Percentiles rank a stretch among this genome's conserved stretches.
These are phyloP conservation scores for Trichophyton benhamiae DNA, from an alignment of 2,329 filamentous ascomycete genomes.

Conservation along the genomic window DNA sequence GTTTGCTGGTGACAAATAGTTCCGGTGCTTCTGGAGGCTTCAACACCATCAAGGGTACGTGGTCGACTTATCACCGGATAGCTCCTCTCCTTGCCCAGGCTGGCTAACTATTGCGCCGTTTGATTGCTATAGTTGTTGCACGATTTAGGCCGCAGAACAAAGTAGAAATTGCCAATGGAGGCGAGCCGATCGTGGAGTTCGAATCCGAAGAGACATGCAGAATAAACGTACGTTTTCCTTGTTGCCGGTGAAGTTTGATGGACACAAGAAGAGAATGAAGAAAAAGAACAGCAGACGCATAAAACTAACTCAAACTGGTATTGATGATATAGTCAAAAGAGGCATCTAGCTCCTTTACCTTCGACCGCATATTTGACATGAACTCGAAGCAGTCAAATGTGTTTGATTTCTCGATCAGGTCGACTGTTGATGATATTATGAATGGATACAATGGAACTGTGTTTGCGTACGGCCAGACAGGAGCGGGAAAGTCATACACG, in stretches of 20 bases:
- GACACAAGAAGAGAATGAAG: background rate
- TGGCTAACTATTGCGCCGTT: conserved; percentile 1
- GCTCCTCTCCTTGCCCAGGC: background rate
- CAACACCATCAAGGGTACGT: conserved; percentile 45
- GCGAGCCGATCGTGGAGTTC: conserved; percentile 83
- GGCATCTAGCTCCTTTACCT: conserved; percentile 77
- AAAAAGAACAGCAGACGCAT: no score
- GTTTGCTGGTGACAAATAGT: conserved; percentile 13
- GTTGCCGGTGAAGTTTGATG: background rate
- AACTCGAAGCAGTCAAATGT: conserved; percentile 79
- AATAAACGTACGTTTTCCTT: conserved; percentile 54
- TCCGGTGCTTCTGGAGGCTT: conserved; percentile 22
- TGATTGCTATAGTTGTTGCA: conserved; percentile 61
- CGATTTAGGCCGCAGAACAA: conserved; percentile 96
- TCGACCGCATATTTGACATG: conserved; percentile 97
- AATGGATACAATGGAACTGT: conserved; percentile 99
- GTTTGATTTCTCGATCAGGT: conserved; percentile 93
- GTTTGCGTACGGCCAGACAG: conserved; percentile 96
- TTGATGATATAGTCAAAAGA: background rate
- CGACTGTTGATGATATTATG: conserved; percentile 93
- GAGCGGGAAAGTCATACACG: conserved; percentile 96
- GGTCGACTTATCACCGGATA: conserved; percentile 6
- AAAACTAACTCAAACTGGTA: background rate
- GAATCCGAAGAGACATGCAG: conserved; percentile 77
- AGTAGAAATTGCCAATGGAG: conserved; percentile 77